phyloP scores from a whole-genome alignment of 2,329 filamentous ascomycete genomes.

The Pseudogymnoascus sp. region DNA sequence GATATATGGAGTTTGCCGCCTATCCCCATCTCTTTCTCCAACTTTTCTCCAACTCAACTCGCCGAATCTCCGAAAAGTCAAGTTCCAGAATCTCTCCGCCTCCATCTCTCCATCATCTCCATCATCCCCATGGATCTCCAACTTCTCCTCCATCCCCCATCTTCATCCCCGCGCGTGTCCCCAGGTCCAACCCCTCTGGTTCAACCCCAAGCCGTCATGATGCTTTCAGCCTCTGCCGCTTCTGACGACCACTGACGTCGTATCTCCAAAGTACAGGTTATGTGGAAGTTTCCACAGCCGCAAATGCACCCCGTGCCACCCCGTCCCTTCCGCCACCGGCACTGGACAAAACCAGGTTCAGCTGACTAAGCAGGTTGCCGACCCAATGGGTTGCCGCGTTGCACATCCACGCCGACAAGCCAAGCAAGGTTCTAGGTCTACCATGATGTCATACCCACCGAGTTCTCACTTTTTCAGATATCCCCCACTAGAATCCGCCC shows the following conservation, averaged over 20 bases:
- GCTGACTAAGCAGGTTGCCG: background rate
- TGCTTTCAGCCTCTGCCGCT: constrained; percentile 1
- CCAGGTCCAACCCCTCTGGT: background rate
- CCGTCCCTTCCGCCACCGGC: constrained; percentile 34
- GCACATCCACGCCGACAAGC: background rate
- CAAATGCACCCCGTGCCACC: constrained; percentile 52
- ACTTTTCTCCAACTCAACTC: constrained; percentile 3
- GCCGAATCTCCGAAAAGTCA: constrained; percentile 1
- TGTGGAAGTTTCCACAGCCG: constrained; percentile 35
- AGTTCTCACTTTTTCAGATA: constrained; percentile 6
- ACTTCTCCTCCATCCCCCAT: background rate
- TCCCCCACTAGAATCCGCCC: background rate
- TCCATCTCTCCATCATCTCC: background rate
- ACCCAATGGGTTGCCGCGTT: constrained; percentile 3
- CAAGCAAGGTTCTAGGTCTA: background rate
- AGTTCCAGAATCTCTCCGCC: background rate
- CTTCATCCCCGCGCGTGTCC: background rate
- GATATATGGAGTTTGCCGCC: background rate
- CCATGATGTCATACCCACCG: background rate
- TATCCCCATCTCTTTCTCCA: background rate
- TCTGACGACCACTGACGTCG: constrained; percentile 4
- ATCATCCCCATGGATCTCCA: background rate
- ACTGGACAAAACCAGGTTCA: background rate
- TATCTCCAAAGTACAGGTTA: background rate
- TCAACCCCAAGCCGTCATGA: background rate